Evolutionary conservation across 2,329 filamentous ascomycete genomes (phyloP), one percentile per base, ranked within the genome.

Genomic region (Alternaria hordeiaustralica): DNA sequence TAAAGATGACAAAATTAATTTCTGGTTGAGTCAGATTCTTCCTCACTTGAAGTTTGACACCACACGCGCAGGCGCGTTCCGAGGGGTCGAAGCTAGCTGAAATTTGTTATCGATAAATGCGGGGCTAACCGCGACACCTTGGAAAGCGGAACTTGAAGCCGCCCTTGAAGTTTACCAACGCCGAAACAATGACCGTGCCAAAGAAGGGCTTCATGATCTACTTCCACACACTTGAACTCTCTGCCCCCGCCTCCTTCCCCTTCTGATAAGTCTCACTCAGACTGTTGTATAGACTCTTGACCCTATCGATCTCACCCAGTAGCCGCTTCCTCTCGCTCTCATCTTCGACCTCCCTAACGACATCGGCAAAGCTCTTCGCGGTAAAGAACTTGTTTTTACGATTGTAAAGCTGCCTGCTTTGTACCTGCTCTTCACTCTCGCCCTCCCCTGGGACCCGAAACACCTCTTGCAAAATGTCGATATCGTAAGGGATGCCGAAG

Each of bases 401-500:
- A 61, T 88, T 88, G 61, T 88, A 88, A 53, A 88, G 75, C 18
- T 82, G 78, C 11, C 84, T 77, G 2, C 54, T 62, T 2, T 71
- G 71, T 15, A 86, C 65, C 82, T 65, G 56, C 11, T 70, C 61
- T 8, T 67, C 61, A 11, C 41, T 60, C 54, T 73, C 69, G 10
- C 20, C 61, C 6, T 77, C 75, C 0, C 75, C 81, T 4, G 74
- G 78, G 1, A 88, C 86, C 4, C 84, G 80, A 68, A 88, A 88
- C 2, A 88, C 86, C 60, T 84, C 78, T 71, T 87, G 78, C 50
- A 88, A 69, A 58, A 88, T 88, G 53, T 87, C 83, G 64, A 88
- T 87, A 62, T 88, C 87, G 71, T 87, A 83, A 3, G 86, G 86
- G 59, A 88, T 87, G 3, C 76, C 73, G 68, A 88, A 88, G 6